Conservation (phyloP, 495 filamentous ascomycete species). For the Neurospora sp. region DNA sequence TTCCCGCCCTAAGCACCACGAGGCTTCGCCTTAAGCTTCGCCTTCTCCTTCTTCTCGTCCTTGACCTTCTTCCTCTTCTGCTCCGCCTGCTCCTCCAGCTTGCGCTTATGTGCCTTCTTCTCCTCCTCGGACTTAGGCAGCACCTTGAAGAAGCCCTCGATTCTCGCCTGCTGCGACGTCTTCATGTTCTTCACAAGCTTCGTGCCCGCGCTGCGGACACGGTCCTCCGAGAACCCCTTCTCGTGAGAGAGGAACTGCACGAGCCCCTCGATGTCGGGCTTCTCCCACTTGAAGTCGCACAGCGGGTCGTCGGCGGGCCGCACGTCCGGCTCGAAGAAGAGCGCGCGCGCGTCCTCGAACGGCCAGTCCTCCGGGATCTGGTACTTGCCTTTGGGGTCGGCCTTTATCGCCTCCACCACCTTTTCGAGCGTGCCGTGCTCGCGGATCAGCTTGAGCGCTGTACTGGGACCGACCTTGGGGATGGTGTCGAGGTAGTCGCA, state of each 20-base stretch:
- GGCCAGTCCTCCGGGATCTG: conserved; percentile 88
- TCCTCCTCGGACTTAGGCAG: conserved; percentile 80
- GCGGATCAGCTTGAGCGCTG: conserved; percentile 84
- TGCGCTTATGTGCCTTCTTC: conserved; percentile 75
- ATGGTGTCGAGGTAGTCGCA: conserved; percentile 97
- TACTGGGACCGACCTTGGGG: conserved; percentile 82
- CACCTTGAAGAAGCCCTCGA: conserved; percentile 98
- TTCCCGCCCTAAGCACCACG: conserved; percentile 28
- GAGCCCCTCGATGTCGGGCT: conserved; percentile 79
- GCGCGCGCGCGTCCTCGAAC: conserved; percentile 77
- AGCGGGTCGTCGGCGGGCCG: conserved; percentile 72
- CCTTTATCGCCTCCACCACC: conserved; percentile 64
- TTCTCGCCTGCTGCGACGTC: conserved; percentile 72
- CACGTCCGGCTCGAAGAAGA: conserved; percentile 87
- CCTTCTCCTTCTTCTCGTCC: conserved; percentile 83
- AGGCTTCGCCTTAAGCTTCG: conserved; percentile 76
- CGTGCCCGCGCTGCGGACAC: conserved; percentile 66
- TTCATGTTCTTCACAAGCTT: conserved; percentile 82
- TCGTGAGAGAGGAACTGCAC: conserved; percentile 81
- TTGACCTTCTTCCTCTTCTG: conserved; percentile 92
- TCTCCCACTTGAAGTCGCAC: conserved; percentile 97
- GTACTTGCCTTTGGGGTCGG: conserved; percentile 61
- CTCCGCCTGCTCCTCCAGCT: conserved; percentile 79
- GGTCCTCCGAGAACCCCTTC: conserved; percentile 94
- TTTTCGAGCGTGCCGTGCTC: conserved; percentile 81